A percentile compares a stretch with the other conserved stretches of the same genome.
These are phyloP conservation scores for Fusarium camptoceras DNA, from an alignment of 2,329 filamentous ascomycete genomes.

Conservation along the genomic window DNA sequence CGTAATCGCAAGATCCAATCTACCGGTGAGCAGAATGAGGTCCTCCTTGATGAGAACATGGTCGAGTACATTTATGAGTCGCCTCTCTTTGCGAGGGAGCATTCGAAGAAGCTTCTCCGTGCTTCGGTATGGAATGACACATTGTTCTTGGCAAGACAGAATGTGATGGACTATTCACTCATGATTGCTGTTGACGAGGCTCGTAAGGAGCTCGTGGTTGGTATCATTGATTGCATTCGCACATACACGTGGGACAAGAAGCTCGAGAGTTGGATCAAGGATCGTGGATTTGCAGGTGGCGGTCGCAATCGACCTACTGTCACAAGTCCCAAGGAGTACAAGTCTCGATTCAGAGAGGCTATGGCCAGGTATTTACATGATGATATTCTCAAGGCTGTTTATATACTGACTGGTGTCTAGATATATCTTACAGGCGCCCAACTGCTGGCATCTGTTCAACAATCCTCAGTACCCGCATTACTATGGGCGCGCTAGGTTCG, in stretches of 20 bases:
- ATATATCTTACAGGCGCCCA: constrained; percentile 80
- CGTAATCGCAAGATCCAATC: constrained; percentile 96
- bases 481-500: constrained; percentile 54
- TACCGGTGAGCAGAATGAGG: constrained; percentile 95
- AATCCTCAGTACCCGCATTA: constrained; percentile 54
- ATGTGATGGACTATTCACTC: constrained; percentile 98
- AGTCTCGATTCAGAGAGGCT: constrained; percentile 92
- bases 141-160: constrained; percentile 90
- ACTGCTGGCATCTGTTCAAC: constrained; percentile 79
- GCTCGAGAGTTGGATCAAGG: constrained; percentile 99
- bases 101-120: constrained; percentile 92
- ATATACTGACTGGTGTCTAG: constrained; percentile 49
- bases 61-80: constrained; percentile 99
- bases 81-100: constrained; percentile 92
- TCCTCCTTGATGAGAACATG: constrained; percentile 97
- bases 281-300: constrained; percentile 83
- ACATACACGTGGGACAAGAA: constrained; percentile 99
- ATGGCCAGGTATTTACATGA: constrained; percentile 82
- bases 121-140: constrained; percentile 98
- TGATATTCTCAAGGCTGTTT: background rate
- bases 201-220: constrained; percentile 91
- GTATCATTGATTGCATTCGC: constrained; percentile 97
- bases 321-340: constrained; percentile 97
- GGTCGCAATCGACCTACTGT: constrained; percentile 90
- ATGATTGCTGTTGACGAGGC: constrained; percentile 98